Conservation (phyloP, 2,329 filamentous ascomycete species). For the Hypoxylon sp. region DNA sequence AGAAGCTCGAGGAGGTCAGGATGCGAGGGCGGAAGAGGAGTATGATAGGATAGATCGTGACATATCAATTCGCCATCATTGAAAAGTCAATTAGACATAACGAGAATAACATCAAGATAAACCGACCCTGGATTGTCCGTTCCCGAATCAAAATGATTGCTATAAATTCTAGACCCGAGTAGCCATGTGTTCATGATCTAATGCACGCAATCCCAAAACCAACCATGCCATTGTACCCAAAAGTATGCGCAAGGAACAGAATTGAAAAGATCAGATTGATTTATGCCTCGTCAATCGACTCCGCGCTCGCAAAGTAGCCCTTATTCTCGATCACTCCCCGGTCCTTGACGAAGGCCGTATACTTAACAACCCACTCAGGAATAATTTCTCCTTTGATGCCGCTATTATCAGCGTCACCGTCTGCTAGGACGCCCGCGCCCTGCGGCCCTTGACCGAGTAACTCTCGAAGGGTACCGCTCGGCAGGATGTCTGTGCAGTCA, state of each 20-base stretch:
- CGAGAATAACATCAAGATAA: background rate
- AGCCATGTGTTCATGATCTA: conserved; percentile 41
- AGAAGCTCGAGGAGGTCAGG: conserved; percentile 89
- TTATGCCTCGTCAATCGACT: conserved; percentile 65
- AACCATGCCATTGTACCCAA: conserved; percentile 25
- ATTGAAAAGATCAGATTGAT: background rate
- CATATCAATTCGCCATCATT: background rate
- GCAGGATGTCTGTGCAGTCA: conserved; percentile 92
- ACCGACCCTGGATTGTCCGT: background rate
- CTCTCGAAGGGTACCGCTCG: conserved; percentile 85
- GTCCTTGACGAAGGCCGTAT: conserved; percentile 94
- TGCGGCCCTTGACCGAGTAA: conserved; percentile 80
- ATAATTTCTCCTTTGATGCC: conserved; percentile 83
- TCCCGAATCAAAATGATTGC: conserved; percentile 12
- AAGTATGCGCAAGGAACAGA: conserved; percentile 34
- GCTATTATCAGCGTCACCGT: conserved; percentile 63
- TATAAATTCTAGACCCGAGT: conserved; percentile 20
- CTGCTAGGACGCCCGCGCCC: conserved; percentile 83
- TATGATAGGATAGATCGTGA: conserved; percentile 82
- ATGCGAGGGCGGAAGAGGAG: conserved; percentile 96
- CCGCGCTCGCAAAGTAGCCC: conserved; percentile 93
- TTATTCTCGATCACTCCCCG: conserved; percentile 98
- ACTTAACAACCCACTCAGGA: conserved; percentile 96
- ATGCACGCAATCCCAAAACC: conserved; percentile 36
- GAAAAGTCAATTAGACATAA: conserved; percentile 11